These are phyloP conservation scores for Diutina pseudorugosa DNA, from an alignment of 1,139 yeast genomes.

Conservation along the genomic window DNA sequence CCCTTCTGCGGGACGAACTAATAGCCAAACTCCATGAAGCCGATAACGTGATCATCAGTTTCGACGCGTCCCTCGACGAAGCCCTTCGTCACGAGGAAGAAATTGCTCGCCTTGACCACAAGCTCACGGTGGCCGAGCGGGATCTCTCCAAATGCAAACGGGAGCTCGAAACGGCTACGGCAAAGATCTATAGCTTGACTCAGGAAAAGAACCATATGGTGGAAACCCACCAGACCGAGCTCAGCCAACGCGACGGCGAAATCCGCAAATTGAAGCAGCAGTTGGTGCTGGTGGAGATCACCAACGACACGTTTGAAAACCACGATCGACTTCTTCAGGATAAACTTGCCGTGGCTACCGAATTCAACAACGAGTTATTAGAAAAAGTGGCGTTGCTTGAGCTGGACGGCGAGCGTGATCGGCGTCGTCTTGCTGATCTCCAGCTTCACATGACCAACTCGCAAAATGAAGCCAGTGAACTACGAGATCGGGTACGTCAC, in stretches of 20 bases:
- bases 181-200: slow-evolving; percentile 10
- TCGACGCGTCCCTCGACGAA: slow-evolving; percentile 32
- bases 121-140: slow-evolving; percentile 10
- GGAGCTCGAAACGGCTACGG: slow-evolving; percentile 9
- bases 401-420: slow-evolving; percentile 27
- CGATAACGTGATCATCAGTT: slow-evolving; percentile 25
- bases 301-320: slow-evolving; percentile 29
- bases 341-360: slow-evolving; percentile 23
- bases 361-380: slow-evolving; percentile 27
- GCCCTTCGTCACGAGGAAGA: slow-evolving; percentile 28
- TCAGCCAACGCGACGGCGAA: slow-evolving; percentile 5
- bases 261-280: slow-evolving; percentile 17
- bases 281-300: slow-evolving; percentile 28
- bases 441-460: background rate
- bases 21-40: slow-evolving; percentile 15
- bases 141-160: slow-evolving; percentile 9
- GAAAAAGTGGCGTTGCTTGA: slow-evolving; percentile 32
- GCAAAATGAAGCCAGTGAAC: background rate
- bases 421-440: slow-evolving; percentile 7
- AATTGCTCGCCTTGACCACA: slow-evolving; percentile 20
- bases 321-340: slow-evolving; percentile 23
- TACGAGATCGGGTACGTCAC: background rate
- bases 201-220: slow-evolving; percentile 9
- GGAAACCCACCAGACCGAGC: slow-evolving; percentile 14
- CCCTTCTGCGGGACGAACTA: background rate